Evolutionary conservation across 331 rosid genomes (phyloP), one percentile per base, ranked within the genome.

Genomic region (Dryas integrifolia): DNA sequence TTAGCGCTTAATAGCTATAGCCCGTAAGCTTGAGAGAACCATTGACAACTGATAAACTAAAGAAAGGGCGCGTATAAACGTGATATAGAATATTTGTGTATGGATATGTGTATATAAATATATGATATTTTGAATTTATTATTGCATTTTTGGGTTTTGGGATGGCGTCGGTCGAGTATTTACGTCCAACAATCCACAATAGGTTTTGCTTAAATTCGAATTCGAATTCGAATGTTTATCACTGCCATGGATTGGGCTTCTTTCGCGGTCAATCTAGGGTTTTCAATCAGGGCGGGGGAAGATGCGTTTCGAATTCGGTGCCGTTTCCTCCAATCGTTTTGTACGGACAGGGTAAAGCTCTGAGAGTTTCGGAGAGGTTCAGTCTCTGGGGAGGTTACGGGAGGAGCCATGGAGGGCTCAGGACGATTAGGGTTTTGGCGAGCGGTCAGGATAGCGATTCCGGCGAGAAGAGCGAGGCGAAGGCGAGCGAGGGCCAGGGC

Each of bases 391-490:
- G 83, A 45, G 76, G 74, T 45, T 64, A 67, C 45, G 63, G 46
- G 43, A 75, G 78, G 65, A 69, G 79, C 77, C 75, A 68, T 68
- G 77, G 73, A 15, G 81, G 86, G 57, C 39, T 67, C 8, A 74
- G 84, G 74, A 76, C 68, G 82, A 46, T 83, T 72, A 80, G 77
- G 80, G 70, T 76, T 67, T 78, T 69, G 59, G 92, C 90, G 50
- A 82, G 79, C 47, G 87, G 92, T 39, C 86, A 85, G 44, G 99
- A 89, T 56, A 77, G 82, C 38, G 98, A 95, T 85, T 88, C 97
- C 2, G 85, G 92, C 40, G 96, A 92, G 82, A 78, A 87, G 58
- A 86, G 90, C 59, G 98, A 87, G 35, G 78, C 87, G 72, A 82
- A 82, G n/a, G 55, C 82, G 12, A 83, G 82, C 40, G 98, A 91